Evolutionary conservation across 208 protist species (phyloP).

Genomic region (Wallacemonas collosoma): DNA sequence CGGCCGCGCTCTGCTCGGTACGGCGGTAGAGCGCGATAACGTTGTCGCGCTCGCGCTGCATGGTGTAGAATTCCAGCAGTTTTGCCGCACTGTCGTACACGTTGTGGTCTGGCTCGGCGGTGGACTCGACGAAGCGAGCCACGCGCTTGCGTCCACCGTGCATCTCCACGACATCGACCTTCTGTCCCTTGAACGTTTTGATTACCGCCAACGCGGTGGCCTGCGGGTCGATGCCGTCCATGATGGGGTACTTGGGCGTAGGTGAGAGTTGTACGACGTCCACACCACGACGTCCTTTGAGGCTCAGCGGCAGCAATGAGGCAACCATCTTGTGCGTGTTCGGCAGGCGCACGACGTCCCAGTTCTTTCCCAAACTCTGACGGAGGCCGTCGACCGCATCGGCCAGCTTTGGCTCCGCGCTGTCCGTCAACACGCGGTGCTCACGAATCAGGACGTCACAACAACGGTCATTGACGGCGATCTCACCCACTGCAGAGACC

Average conservation of each 20-base stretch:
- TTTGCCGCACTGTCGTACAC: conserved; percentile 33
- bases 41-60: conserved; percentile 58
- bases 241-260: conserved; percentile 55
- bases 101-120: conserved; percentile 24
- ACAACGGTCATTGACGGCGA: conserved; percentile 75
- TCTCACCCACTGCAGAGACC: conserved; percentile 68
- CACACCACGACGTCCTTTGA: conserved; percentile 69
- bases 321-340: conserved; percentile 36
- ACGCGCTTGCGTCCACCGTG: conserved; percentile 24
- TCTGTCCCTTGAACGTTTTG: conserved; percentile 54
- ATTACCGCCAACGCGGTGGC: conserved; percentile 21
- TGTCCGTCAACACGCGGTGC: conserved; percentile 32
- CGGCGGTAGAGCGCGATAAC: conserved; percentile 49
- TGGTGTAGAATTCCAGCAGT: conserved; percentile 54
- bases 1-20: conserved; percentile 35
- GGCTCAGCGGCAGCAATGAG: conserved; percentile 61
- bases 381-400: conserved; percentile 30
- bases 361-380: conserved; percentile 45
- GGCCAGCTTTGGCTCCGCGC: background rate
- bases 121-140: conserved; percentile 14
- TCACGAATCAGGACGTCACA: conserved; percentile 47
- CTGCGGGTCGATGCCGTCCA: conserved; percentile 32
- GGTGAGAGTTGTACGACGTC: conserved; percentile 45
- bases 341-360: conserved; percentile 55
- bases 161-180: conserved; percentile 31